Conservation (phyloP, 2,329 filamentous ascomycete species). For the Anisogramma anomala region DNA sequence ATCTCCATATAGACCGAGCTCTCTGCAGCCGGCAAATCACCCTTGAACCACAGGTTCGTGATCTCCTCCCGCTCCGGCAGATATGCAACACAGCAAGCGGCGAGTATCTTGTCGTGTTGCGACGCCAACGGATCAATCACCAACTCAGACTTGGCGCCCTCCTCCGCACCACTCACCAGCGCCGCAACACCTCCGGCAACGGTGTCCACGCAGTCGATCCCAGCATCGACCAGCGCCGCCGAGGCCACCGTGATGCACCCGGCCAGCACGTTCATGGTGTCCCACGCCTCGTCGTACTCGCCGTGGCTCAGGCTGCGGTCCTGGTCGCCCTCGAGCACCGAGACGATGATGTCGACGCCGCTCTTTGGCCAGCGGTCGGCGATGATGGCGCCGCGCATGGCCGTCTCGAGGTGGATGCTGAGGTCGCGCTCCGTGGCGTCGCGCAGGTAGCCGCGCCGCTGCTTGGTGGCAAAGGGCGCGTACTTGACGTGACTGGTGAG, state of each 20-base stretch:
- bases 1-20: constrained; percentile 29
- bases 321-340: constrained; percentile 86
- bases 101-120: constrained; percentile 65
- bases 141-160: constrained; percentile 29
- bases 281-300: constrained; percentile 57
- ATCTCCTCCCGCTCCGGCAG: constrained; percentile 79
- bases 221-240: constrained; percentile 84
- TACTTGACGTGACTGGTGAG: constrained; percentile 93
- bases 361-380: constrained; percentile 98
- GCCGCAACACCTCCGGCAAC: constrained; percentile 84
- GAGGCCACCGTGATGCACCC: constrained; percentile 90
- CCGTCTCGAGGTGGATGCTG: constrained; percentile 81
- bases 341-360: constrained; percentile 88
- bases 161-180: constrained; percentile 40
- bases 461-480: constrained; percentile 79
- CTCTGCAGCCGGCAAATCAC: constrained; percentile 39
- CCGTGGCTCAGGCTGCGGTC: constrained; percentile 43
- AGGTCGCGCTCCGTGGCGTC: constrained; percentile 82
- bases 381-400: constrained; percentile 78
- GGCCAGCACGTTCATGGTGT: constrained; percentile 80
- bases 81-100: constrained; percentile 84
- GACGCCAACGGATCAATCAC: constrained; percentile 74
- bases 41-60: constrained; percentile 90
- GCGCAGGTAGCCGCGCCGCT: constrained; percentile 72
- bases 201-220: constrained; percentile 89